Base-by-base conservation (phyloP, 441 rosid genomes). In the Biscutella auriculata region DNA sequence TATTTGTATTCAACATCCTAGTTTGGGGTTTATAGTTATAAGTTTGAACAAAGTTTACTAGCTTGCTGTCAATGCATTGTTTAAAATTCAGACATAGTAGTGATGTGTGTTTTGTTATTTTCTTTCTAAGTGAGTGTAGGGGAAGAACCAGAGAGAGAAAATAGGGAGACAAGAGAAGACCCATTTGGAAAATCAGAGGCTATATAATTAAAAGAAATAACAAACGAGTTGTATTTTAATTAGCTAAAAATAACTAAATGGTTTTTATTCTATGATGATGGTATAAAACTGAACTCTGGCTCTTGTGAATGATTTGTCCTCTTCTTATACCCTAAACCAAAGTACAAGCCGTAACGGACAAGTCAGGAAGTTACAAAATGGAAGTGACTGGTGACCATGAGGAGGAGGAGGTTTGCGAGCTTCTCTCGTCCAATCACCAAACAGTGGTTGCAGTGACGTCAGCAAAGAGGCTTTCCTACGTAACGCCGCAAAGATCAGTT, bases 341-440 rank as follows among this genome's bases (percentile, higher is more conserved):
- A n/a, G n/a, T n/a, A n/a, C n/a, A 78, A 14, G 82, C 76, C 8
- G 60, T 30, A 21, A 78, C 84, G 0, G 74, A 78, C 43, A 61
- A 34, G 6, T 0, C 59, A n/a, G 85, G 89, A 3, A 55, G 51
- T 56, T 82, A 74, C 77, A 30, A 2, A 27, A 57, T 78, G 55
- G 50, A 46, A 21, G 77, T 77, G 33, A 70, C 69, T 2, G 81
- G 82, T 17, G 84, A 83, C 49, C 90, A 73, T 13, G n/a, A n/a
- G n/a, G 79, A 76, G 70, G 80, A 79, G 16, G 87, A 83, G n/a
- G 30, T 79, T 1, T 76, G 84, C 33, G 83, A 76, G 67, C 51
- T 73, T 10, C 51, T 2, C 72, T 71, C 1, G 13, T 72, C 11
- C 19, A 72, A 23, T 79, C 84, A 26, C 65, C 73, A 42, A 68